Evolutionary conservation across 306 rosid species (phyloP).

Genomic region (Rosa multiflora): DNA sequence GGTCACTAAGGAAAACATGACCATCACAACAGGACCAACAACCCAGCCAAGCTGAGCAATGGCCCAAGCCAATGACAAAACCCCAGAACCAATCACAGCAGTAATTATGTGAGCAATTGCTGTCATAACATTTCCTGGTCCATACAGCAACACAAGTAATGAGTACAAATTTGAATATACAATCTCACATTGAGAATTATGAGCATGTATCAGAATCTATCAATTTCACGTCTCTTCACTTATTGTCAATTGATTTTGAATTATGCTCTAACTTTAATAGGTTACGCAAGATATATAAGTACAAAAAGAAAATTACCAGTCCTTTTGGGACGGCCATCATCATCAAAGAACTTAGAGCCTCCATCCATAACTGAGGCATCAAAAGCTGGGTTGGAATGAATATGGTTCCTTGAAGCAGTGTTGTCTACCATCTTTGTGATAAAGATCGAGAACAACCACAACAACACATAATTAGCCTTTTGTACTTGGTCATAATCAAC

Average conservation of each 20-base stretch:
- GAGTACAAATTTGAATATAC: neutral
- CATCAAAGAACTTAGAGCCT: conserved; percentile 61
- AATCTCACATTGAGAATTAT: neutral
- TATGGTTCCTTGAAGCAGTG: conserved; percentile 9
- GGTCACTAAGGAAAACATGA: conserved; percentile 55
- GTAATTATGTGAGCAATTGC: conserved; percentile 77
- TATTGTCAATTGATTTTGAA: too few species aligned
- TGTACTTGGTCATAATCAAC: neutral
- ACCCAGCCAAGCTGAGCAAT: conserved; percentile 81
- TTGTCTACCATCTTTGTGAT: conserved; percentile 49
- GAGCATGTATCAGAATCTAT: neutral
- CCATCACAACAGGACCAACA: conserved; percentile 54
- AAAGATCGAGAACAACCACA: neutral
- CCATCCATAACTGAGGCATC: conserved; percentile 41
- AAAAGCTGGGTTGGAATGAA: conserved; percentile 47
- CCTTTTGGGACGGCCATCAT: conserved; percentile 67
- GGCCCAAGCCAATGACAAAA: conserved; percentile 72
- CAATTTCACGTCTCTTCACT: neutral
- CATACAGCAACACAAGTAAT: neutral
- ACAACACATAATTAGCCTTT: neutral
- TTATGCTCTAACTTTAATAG: neutral
- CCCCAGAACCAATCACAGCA: conserved; percentile 82
- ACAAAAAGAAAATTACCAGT: conserved; percentile 37
- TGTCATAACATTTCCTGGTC: conserved; percentile 56
- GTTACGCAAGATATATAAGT: neutral